Evolutionary conservation across 1,284 basidiomycete species (phyloP), one percentile per base, ranked within the genome.

Genomic region (Leucoagaricus sp.): DNA sequence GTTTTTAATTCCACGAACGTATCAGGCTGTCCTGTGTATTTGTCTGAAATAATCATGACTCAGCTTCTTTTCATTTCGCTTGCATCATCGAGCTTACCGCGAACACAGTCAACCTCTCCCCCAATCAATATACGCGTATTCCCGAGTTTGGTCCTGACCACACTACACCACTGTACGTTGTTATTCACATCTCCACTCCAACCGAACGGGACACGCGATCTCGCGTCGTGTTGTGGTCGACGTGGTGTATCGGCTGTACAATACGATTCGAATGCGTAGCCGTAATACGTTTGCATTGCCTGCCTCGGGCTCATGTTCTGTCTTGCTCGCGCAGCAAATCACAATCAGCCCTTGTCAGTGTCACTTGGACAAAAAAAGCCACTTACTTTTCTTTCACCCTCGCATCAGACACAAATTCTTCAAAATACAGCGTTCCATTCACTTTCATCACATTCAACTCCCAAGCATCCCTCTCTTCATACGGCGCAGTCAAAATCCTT

Each of bases 81-180:
- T 28, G 26, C 15, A 23, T 19, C 33, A 26, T 23, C 38, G 54
- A 44, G 64, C 80, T 59, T 58, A 92, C 91, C 89, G 67, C 85
- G 77, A 15, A 96, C 87, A 65, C 96, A 98, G 70, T 99, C 96
- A 1, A 98, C 96, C 72, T 98, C 96, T 12, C 96, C 96, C 0
- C 95, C 96, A 31, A 98, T 85, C 53, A 96, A 78, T 47, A 97
- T 75, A n/a, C 94, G 82, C 34, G 82, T 83, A 51, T 86, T 79
- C 0, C 89, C 93, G 4, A 98, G 82, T 58, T 93, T 93, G 2
- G 94, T 94, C 68, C 93, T 91, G 45, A 96, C 91, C 25, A 99
- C 86, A 60, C 86, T 89, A 68, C 96, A 98, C 95, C 95, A 98
- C 69, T 98, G 96, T 0, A 93, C 85, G 66, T 98, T 98, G 4